Percentiles rank a stretch among this genome's conserved stretches.
Conservation (phyloP, 2,329 filamentous ascomycete species). For the Knufia fluminis region DNA sequence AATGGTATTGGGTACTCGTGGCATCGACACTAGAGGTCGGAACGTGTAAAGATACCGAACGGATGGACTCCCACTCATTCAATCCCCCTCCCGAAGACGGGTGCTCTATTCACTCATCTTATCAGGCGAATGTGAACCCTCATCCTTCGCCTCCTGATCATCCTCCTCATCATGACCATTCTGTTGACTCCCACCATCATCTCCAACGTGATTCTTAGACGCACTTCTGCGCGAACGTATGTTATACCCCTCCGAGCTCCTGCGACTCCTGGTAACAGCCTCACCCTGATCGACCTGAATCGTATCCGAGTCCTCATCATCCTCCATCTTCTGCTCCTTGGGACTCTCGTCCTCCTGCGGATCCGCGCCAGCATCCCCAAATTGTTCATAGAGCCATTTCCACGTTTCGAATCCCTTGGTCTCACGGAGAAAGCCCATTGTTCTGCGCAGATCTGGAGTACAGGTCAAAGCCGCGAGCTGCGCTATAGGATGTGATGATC, state of each 20-base stretch:
- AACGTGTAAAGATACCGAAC: not conserved
- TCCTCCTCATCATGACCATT: not conserved
- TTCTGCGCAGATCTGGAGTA: constrained; percentile 3
- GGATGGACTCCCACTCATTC: too few species aligned
- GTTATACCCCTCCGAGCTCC: not conserved
- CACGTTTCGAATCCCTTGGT: constrained; percentile 9
- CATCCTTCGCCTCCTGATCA: not conserved
- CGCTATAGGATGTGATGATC: not conserved
- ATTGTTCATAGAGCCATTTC: constrained; percentile 8
- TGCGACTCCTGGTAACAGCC: constrained; percentile 45
- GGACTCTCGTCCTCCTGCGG: not conserved
- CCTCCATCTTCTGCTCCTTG: not conserved
- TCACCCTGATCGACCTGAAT: constrained; percentile 87
- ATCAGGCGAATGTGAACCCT: not conserved
- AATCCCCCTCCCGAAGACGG: too few species aligned
- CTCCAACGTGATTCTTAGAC: not conserved
- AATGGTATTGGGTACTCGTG: too few species aligned
- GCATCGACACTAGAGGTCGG: too few species aligned
- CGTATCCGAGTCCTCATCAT: constrained; percentile 33
- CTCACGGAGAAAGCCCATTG: constrained; percentile 7
- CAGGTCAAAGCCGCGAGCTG: not conserved
- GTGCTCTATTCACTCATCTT: constrained; percentile 3
- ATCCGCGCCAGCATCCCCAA: constrained; percentile 2
- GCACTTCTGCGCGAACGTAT: not conserved
- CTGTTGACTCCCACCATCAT: not conserved